These are phyloP conservation scores for Prunus armeniaca DNA, from an alignment of 306 rosid genomes.

Conservation along the genomic window DNA sequence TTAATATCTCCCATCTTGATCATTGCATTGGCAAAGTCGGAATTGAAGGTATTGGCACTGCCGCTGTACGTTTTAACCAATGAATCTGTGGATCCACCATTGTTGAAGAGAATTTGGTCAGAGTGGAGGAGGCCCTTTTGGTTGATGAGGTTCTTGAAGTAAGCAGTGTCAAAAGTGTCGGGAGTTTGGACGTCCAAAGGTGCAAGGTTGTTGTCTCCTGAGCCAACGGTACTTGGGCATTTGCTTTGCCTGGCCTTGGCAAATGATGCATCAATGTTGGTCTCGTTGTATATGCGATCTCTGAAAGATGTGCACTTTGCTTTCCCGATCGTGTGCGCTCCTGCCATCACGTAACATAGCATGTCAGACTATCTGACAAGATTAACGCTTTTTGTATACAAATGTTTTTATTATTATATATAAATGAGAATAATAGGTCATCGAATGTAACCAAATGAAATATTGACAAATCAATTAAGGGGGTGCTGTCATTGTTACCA, in stretches of 20 bases:
- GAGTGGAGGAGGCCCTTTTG: constrained; percentile 69
- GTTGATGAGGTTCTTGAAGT: constrained; percentile 56
- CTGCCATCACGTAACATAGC: constrained; percentile 21
- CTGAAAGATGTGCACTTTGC: constrained; percentile 66
- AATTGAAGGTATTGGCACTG: constrained; percentile 27
- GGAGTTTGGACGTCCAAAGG: constrained; percentile 54
- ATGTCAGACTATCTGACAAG: not conserved
- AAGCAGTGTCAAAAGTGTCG: constrained; percentile 50
- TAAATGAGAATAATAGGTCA: no score
- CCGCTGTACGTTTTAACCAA: constrained; percentile 46
- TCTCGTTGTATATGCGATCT: constrained; percentile 46
- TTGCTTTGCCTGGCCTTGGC: constrained; percentile 38
- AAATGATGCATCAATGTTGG: constrained; percentile 51
- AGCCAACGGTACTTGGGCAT: constrained; percentile 45
- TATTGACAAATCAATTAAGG: not conserved
- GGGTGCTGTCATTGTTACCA: constrained; percentile 35
- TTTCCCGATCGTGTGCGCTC: constrained; percentile 75
- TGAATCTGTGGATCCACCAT: constrained; percentile 69
- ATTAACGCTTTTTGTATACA: not conserved
- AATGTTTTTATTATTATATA: not conserved
- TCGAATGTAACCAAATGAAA: no score
- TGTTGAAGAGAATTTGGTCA: constrained; percentile 54
- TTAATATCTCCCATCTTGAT: constrained; percentile 71
- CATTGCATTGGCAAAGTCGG: constrained; percentile 61
- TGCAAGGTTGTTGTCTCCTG: constrained; percentile 57